Evolutionary conservation across 768 basidiomycete species (phyloP).

Genomic region (Suillus brevipes): DNA sequence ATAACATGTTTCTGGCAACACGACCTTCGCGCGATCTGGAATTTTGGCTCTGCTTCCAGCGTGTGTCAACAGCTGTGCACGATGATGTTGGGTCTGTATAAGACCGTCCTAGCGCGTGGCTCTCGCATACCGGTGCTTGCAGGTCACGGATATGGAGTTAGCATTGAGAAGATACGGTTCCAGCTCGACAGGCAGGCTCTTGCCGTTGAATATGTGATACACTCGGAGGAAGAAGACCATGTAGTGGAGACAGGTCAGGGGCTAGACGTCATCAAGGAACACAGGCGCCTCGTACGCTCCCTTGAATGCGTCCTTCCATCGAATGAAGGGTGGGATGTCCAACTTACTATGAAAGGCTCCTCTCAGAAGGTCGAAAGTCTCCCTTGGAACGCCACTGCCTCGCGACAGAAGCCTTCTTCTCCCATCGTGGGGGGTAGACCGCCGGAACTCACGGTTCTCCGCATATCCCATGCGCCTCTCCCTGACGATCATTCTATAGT

Average conservation of each 20-base stretch:
- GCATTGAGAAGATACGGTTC: slow-evolving; percentile 76
- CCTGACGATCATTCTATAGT: slow-evolving; percentile 75
- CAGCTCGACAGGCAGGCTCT: slow-evolving; percentile 83
- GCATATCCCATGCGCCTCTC: slow-evolving; percentile 70
- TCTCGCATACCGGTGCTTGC: slow-evolving; percentile 70
- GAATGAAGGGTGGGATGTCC: slow-evolving; percentile 84
- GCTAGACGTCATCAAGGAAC: slow-evolving; percentile 71
- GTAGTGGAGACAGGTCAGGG: slow-evolving; percentile 39
- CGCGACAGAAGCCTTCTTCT: slow-evolving; percentile 40
- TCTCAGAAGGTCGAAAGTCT: slow-evolving; percentile 69
- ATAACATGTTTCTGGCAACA: slow-evolving; percentile 96
- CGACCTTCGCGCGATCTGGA: slow-evolving; percentile 87
- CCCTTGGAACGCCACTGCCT: slow-evolving; percentile 70
- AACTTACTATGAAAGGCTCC: slow-evolving; percentile 71
- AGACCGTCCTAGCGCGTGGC: slow-evolving; percentile 77
- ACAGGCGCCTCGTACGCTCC: slow-evolving; percentile 67
- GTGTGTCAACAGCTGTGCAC: slow-evolving; percentile 82
- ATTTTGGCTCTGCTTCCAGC: slow-evolving; percentile 62
- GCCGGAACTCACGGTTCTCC: slow-evolving; percentile 58
- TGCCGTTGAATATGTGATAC: slow-evolving; percentile 79
- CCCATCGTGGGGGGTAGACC: slow-evolving; percentile 36
- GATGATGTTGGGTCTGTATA: slow-evolving; percentile 78
- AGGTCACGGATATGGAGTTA: slow-evolving; percentile 81
- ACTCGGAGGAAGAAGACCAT: slow-evolving; percentile 67
- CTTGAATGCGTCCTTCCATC: slow-evolving; percentile 81